Evolutionary conservation across 2,329 filamentous ascomycete species (phyloP).

Genomic region (Apiospora phragmitis): DNA sequence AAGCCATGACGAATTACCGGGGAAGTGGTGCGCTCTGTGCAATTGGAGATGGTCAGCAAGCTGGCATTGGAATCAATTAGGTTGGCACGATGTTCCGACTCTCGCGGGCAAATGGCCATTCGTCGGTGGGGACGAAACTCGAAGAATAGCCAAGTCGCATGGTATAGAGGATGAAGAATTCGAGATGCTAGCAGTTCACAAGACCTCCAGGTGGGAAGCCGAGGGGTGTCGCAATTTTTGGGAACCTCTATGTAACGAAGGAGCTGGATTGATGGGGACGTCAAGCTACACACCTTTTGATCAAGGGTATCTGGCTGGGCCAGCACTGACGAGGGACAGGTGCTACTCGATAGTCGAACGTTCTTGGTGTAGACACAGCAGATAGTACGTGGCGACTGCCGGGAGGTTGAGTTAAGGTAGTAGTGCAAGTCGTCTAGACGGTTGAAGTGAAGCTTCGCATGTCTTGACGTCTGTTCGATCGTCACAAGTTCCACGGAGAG

Average conservation of each 20-base stretch:
- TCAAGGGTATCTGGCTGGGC: neutral
- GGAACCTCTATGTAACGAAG: neutral
- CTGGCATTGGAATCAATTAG: neutral
- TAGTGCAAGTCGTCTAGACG: neutral
- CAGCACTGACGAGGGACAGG: neutral
- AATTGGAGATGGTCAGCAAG: neutral
- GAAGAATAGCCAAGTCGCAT: neutral
- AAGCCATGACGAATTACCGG: slow-evolving; percentile 50
- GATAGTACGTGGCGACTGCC: neutral
- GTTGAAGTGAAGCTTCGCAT: slow-evolving; percentile 3
- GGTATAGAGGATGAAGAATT: neutral
- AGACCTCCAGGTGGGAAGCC: neutral
- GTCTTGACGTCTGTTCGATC: slow-evolving; percentile 1
- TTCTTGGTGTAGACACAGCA: neutral
- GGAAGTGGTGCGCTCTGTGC: slow-evolving; percentile 1
- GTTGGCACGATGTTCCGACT: neutral
- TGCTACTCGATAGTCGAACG: neutral
- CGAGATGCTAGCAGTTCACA: neutral
- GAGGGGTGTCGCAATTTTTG: neutral
- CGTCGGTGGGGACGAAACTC: neutral
- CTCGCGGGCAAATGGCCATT: neutral
- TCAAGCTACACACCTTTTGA: neutral
- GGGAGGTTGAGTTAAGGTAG: neutral
- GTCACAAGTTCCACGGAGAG: slow-evolving; percentile 7
- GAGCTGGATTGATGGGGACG: neutral